Evolutionary conservation across 2,329 filamentous ascomycete genomes (phyloP), one percentile per base, ranked within the genome.

Genomic region (Calonectria montana): DNA sequence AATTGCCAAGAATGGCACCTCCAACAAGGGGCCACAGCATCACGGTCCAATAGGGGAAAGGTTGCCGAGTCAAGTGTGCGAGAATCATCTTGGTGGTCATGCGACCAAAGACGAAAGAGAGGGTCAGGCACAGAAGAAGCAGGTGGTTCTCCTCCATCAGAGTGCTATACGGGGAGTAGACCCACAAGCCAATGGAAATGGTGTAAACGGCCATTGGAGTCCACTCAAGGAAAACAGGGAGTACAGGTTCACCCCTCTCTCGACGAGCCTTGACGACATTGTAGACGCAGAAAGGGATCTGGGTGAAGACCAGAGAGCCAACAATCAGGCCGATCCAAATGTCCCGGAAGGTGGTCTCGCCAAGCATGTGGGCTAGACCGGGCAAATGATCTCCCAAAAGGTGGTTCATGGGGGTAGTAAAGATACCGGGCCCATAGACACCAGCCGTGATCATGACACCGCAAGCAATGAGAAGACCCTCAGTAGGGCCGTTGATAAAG

Each of bases 21-120:
- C 94, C 94, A 59, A 98, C 89, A 45, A 99, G 91, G 9, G 97
- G 97, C 39, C 90, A 91, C 43, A 98, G 88, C 90, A 98, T 94
- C 61, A 97, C 90, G 13, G 97, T 98, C 95, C 96, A 98, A 88
- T 94, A 97, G 1, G 97, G 97, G 85, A 98, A 99, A 4, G 96
- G 94, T 83, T 98, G 97, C 74, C 91, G 91, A 2, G 97, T 97
- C 64, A 99, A 88, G 83, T 99, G 97, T 3, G 97, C 96, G 21
- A 99, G 91, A 81, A 99, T 99, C 84, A 98, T 98, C 87, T 98
- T 99, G 45, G 97, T 99, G 0, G 97, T 98, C 93, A 99, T 95
- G 77, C 97, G 93, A 41, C 97, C 97, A 83, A 99, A 98, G 71
- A 98, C 97, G 79, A 98, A 96, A n/a, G 94, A 94, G 88, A 98